phyloP scores from a whole-genome alignment of 1,139 yeast species.

The Taphrina sp. region DNA sequence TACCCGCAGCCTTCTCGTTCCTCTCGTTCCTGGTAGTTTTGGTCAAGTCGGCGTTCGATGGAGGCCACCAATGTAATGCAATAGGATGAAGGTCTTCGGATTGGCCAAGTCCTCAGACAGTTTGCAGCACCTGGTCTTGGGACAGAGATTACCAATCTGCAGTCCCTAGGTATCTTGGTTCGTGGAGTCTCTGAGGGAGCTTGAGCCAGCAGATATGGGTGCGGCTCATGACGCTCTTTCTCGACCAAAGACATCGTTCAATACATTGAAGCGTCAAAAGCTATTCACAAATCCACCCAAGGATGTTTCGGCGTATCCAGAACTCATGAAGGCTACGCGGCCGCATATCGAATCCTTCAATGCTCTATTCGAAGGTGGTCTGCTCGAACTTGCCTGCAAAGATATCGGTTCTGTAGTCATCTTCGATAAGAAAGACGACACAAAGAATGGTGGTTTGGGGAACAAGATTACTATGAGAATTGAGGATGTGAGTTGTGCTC shows the following conservation, averaged over 20 bases:
- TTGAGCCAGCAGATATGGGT: too few species aligned
- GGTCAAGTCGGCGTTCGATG: too few species aligned
- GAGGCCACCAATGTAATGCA: too few species aligned
- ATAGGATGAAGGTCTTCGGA: too few species aligned
- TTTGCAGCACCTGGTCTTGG: too few species aligned
- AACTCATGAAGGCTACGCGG: slow-evolving; percentile 79
- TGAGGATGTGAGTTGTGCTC: slow-evolving; percentile 80
- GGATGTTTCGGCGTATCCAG: slow-evolving; percentile 77
- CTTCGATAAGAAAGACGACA: slow-evolving; percentile 71
- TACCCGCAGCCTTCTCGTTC: too few species aligned
- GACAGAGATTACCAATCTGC: too few species aligned
- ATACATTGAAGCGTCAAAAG: slow-evolving; percentile 55
- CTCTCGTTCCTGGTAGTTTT: too few species aligned
- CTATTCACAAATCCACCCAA: slow-evolving; percentile 86
- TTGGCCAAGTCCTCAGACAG: too few species aligned
- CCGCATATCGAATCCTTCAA: slow-evolving; percentile 97
- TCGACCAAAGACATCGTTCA: slow-evolving; percentile 28
- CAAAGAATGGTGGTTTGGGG: slow-evolving; percentile 56
- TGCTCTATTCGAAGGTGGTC: slow-evolving; percentile 89
- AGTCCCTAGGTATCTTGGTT: too few species aligned
- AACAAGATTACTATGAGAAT: slow-evolving; percentile 67
- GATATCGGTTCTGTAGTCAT: slow-evolving; percentile 85
- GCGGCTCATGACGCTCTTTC: slow-evolving; percentile 13
- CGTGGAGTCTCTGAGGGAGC: too few species aligned
- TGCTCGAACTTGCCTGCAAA: slow-evolving; percentile 76